phyloP scores from a whole-genome alignment of 2,329 filamentous ascomycete species.

The Aspergillus sp. region DNA sequence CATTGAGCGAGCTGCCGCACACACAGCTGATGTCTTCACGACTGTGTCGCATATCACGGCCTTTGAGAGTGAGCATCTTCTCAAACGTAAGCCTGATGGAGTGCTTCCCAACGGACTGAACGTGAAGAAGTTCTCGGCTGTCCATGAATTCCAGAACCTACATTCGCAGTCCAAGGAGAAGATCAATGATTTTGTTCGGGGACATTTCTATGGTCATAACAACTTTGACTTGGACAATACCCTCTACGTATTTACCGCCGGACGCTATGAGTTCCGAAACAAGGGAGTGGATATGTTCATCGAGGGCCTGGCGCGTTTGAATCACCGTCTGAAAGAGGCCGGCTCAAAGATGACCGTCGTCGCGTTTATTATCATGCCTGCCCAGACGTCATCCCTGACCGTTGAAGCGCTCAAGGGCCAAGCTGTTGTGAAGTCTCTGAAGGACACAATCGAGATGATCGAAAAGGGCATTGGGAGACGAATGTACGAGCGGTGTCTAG shows the following conservation, averaged over 20 bases:
- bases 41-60: constrained; percentile 98
- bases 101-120: constrained; percentile 96
- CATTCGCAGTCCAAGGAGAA: constrained; percentile 96
- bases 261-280: constrained; percentile 96
- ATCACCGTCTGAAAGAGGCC: constrained; percentile 82
- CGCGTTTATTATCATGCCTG: constrained; percentile 98
- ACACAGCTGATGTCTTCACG: constrained; percentile 94
- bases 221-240: constrained; percentile 97
- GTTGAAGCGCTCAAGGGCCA: constrained; percentile 96
- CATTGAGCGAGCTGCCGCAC: constrained; percentile 90
- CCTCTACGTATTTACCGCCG: constrained; percentile 95
- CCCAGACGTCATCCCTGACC: constrained; percentile 90
- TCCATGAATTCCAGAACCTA: constrained; percentile 98
- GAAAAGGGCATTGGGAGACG: constrained; percentile 89
- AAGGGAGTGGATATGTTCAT: constrained; percentile 99
- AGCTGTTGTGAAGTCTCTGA: constrained; percentile 92
- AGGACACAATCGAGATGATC: constrained; percentile 90
- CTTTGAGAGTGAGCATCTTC: constrained; percentile 93
- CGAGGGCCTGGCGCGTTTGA: constrained; percentile 89
- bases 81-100: constrained; percentile 96
- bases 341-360: constrained; percentile 93
- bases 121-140: constrained; percentile 96
- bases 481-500: constrained; percentile 89
- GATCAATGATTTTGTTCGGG: constrained; percentile 96
- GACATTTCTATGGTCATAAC: constrained; percentile 97